Base-by-base conservation (phyloP, 345 rosid species). In the Cochlearia excelsa region DNA sequence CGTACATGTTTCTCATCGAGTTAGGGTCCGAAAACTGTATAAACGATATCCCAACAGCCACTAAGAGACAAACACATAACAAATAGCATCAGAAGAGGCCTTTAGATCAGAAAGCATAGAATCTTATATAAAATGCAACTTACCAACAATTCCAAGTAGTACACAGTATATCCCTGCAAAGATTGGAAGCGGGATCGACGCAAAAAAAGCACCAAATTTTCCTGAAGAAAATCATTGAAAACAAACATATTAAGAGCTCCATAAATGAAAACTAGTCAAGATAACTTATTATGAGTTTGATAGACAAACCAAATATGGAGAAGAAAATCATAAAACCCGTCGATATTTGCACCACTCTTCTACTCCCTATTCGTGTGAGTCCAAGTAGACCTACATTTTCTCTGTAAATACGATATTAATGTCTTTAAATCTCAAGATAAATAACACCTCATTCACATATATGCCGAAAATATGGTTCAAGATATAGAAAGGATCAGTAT, bases 311-410 rank as follows among this genome's bases (percentile, higher is more conserved):
- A 65, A 93, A 93, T 75, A 93, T 81, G 65, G 99, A 84, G 90
- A 89, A 89, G 69, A 93, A 93, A 66, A 93, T 75, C 99, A 93
- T 89, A 86, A 93, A 93, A 54, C 66, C 94, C 54, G 99, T 87
- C 35, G 99, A 87, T 51, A 93, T 70, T 77, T 93, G 97, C 68
- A 93, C 89, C 47, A 81, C 97, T 71, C 99, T 79, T 77, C 99
- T 81, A 82, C 99, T 93, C 54, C 99, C 99, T 59, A 89, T 83
- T 65, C 66, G 82, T 3, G 97, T 93, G 9, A 87, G 79, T 66
- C 95, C 97, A 34, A 89, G 90, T 34, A 93, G 94, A 72, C 99
- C 97, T 4, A 89, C 91, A 66, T 93, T 93, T 82, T 93, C 99
- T 46, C 99, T 92, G 91, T 74, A 78, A 46, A 34, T 31, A 54